Evolutionary conservation across 2,329 filamentous ascomycete species (phyloP), one percentile per base, ranked within the genome.

Genomic region (Fusarium nisikadoi): DNA sequence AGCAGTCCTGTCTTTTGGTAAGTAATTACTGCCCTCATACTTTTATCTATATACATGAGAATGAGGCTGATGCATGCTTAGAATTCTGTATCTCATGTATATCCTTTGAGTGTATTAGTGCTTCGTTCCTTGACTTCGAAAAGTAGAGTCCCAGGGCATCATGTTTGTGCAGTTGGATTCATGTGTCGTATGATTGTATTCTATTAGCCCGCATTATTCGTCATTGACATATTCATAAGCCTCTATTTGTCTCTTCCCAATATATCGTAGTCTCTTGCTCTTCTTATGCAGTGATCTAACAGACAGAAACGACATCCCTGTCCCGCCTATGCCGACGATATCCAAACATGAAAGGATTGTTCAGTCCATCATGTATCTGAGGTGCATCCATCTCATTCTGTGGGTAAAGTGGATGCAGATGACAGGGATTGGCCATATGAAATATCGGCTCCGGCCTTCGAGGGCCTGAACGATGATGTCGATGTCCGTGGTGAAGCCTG

Each of bases 381-480:
- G 75, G 75, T 11, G 75, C 75, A 47, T 77, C 75, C 75, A 77
- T 77, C 12, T 72, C 71, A 38, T 76, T 76, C 17, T 29, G 55
- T 27, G 46, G 42, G 10, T 55, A 46, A 6, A 41, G 5, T 4
- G 45, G 14, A 39, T 43, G 49, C 25, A 13, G 19, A 12, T 73
- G 54, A 19, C 54, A 41, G 8, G n/a, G 13, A 23, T 19, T 31
- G 10, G 62, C 38, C 8, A 50, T 19, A 13, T 56, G 52, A 1
- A 68, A 16, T 13, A 52, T 31, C 17, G 65, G 60, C 7, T 64
- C 52, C 9, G 72, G 72, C 20, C 25, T 49, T 13, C 33, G 69
- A 20, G 41, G 62, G n/a, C 45, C 25, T 59, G 46, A 42, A 13
- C 8, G 29, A 36, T 31, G 50, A 60, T 53, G 43, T 8, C 53